These are phyloP conservation scores for Fusarium illudens DNA, from an alignment of 2,329 filamentous ascomycete species.

Conservation along the genomic window DNA sequence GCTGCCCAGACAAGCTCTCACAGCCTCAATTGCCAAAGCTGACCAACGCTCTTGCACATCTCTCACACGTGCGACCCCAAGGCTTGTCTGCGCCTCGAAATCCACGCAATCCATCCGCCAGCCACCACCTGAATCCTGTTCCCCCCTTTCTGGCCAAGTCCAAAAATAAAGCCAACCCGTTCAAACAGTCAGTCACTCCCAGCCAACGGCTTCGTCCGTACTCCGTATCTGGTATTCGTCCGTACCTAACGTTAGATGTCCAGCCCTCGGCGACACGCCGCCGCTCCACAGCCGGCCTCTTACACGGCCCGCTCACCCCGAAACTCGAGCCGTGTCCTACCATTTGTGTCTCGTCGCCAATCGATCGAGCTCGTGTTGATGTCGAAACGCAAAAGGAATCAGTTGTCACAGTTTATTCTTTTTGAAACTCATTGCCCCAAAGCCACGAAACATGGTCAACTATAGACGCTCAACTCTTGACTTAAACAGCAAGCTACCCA, in stretches of 20 bases:
- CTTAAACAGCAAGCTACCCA: neutral
- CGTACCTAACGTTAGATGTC: neutral
- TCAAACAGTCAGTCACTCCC: neutral
- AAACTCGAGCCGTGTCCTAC: neutral
- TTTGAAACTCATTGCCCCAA: neutral
- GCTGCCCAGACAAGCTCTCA: neutral
- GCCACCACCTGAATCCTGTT: neutral
- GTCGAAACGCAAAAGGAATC: neutral
- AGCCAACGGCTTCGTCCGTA: neutral
- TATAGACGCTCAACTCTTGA: neutral
- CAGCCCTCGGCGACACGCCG: neutral
- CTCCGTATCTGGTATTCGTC: neutral
- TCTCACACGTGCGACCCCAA: slow-evolving; percentile 14
- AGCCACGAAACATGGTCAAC: neutral
- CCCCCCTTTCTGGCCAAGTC: neutral
- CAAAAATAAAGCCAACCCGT: neutral
- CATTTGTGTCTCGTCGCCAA: neutral
- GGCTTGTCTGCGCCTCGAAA: slow-evolving; percentile 27
- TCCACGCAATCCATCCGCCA: slow-evolving; percentile 23
- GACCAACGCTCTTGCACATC: slow-evolving; percentile 11
- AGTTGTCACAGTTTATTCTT: neutral
- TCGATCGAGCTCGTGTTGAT: neutral
- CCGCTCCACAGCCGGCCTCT: neutral
- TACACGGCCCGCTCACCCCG: neutral
- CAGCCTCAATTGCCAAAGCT: slow-evolving; percentile 4